Conservation (phyloP, 306 rosid species). For the Sophora flavescens region DNA sequence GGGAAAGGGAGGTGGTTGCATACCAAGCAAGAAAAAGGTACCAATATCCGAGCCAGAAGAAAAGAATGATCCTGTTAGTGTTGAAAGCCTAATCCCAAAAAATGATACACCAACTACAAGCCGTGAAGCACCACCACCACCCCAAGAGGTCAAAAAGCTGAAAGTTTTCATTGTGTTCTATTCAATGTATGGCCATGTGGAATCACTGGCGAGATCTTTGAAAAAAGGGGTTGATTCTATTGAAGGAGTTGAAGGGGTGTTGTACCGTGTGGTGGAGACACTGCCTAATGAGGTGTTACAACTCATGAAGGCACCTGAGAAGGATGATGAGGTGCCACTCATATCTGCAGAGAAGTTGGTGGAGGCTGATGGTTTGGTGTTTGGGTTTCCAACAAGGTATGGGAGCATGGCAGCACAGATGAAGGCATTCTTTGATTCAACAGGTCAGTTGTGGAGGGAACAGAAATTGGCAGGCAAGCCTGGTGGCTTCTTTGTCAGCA, state of each 20-base stretch:
- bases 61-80: slow-evolving; percentile 44
- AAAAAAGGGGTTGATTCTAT: slow-evolving; percentile 74
- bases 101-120: slow-evolving; percentile 37
- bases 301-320: slow-evolving; percentile 75
- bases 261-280: slow-evolving; percentile 75
- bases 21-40: slow-evolving; percentile 69
- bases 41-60: slow-evolving; percentile 51
- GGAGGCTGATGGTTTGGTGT: slow-evolving; percentile 80
- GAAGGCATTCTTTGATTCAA: slow-evolving; percentile 77
- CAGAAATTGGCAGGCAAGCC: slow-evolving; percentile 83
- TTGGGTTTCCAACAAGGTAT: slow-evolving; percentile 84
- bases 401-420: slow-evolving; percentile 83
- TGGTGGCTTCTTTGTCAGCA: slow-evolving; percentile 79
- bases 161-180: slow-evolving; percentile 73
- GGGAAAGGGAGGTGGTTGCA: slow-evolving; percentile 85
- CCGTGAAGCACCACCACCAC: slow-evolving; percentile 25
- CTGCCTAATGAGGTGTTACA: slow-evolving; percentile 58
- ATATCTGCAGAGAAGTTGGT: slow-evolving; percentile 64
- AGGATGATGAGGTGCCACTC: slow-evolving; percentile 55
- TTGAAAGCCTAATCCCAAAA: slow-evolving; percentile 39
- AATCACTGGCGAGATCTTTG: slow-evolving; percentile 64
- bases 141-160: slow-evolving; percentile 46
- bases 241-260: slow-evolving; percentile 76
- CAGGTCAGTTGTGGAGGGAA: slow-evolving; percentile 62
- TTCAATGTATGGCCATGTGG: slow-evolving; percentile 85